Percentiles rank a stretch among this genome's conserved stretches.
These are phyloP conservation scores for Schizothecium vesticola DNA, from an alignment of 495 filamentous ascomycete species.

Conservation along the genomic window DNA sequence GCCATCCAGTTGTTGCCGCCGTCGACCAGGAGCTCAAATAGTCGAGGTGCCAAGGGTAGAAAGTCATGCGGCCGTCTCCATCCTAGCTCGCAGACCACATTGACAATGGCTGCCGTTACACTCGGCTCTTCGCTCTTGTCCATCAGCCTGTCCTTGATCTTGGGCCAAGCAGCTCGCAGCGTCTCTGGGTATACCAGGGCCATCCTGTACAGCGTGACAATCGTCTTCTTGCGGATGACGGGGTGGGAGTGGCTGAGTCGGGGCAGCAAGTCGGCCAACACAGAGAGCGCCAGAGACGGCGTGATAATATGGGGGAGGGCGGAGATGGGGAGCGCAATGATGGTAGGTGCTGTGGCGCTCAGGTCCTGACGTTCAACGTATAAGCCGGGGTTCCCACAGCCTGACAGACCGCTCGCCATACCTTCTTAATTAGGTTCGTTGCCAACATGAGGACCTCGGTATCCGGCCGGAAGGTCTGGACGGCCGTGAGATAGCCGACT, in stretches of 20 bases:
- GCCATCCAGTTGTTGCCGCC: conserved; percentile 99
- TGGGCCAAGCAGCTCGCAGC: conserved; percentile 87
- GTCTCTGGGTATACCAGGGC: conserved; percentile 94
- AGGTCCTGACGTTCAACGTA: conserved; percentile 59
- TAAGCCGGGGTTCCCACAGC: neutral
- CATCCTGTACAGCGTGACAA: conserved; percentile 86
- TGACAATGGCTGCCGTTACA: conserved; percentile 91
- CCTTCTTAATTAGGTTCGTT: conserved; percentile 95
- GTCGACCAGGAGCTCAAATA: conserved; percentile 90
- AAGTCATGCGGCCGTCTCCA: conserved; percentile 93
- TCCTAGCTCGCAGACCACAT: conserved; percentile 93
- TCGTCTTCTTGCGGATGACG: conserved; percentile 84
- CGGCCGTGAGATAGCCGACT: conserved; percentile 92
- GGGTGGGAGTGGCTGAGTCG: conserved; percentile 79
- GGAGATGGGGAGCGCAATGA: conserved; percentile 76
- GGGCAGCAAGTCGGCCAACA: conserved; percentile 79
- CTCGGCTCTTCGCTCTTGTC: conserved; percentile 86
- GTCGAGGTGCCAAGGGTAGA: conserved; percentile 78
- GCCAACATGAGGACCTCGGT: conserved; percentile 97
- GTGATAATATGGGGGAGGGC: conserved; percentile 90
- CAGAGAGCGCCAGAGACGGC: conserved; percentile 79
- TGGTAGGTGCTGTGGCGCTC: conserved; percentile 62
- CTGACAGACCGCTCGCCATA: conserved; percentile 24
- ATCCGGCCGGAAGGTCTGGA: conserved; percentile 91
- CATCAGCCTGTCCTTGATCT: conserved; percentile 89